phyloP scores from a whole-genome alignment of 169 alveolate species.

The Miamiensis avidus region DNA sequence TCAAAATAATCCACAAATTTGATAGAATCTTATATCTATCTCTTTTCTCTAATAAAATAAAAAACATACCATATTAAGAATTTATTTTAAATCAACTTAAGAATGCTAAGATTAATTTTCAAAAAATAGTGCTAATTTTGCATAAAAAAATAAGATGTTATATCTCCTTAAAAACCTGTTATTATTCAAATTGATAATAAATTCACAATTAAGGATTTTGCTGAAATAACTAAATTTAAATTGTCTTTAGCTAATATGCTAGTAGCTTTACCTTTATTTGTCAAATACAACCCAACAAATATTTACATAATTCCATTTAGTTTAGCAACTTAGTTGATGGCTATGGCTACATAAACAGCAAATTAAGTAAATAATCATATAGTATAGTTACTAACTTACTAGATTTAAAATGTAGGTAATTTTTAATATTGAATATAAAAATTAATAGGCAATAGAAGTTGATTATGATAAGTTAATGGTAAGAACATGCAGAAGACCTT shows the following conservation, averaged over 20 bases:
- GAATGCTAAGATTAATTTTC: no score
- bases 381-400: neutral
- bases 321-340: constrained; percentile 25
- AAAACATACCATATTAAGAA: no score
- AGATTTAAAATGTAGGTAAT: neutral
- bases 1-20: no score
- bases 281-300: neutral
- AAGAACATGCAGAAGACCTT: constrained; percentile 18
- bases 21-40: no score
- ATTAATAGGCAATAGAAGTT: constrained; percentile 3
- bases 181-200: neutral
- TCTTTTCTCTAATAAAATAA: no score
- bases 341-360: constrained; percentile 23
- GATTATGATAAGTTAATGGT: constrained; percentile 16
- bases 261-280: constrained; percentile 13
- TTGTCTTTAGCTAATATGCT: constrained; percentile 15
- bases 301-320: constrained; percentile 8
- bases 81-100: no score
- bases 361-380: neutral
- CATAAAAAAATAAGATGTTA: no score
- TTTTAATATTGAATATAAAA: no score
- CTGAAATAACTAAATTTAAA: constrained; percentile 4
- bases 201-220: constrained; percentile 17
- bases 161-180: no score
- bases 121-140: no score